These are phyloP conservation scores for Fragosphaeria purpurea DNA, from an alignment of 2,329 filamentous ascomycete genomes.

Conservation along the genomic window DNA sequence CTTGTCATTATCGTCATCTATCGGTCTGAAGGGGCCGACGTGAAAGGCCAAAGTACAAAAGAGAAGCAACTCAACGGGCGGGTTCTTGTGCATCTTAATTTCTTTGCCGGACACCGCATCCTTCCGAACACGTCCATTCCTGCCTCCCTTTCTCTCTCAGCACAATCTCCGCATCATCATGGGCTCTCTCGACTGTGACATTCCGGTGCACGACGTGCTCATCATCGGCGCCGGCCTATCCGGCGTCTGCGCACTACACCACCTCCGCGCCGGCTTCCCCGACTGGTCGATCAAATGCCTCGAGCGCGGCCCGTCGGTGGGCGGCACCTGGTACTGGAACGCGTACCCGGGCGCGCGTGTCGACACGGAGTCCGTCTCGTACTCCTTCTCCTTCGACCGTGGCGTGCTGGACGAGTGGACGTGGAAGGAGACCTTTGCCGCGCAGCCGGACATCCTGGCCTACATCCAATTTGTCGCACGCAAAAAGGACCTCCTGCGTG, in stretches of 20 bases:
- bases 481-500: slow-evolving; percentile 30
- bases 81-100: no score
- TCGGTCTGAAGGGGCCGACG: no score
- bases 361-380: slow-evolving; percentile 23
- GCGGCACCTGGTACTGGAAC: slow-evolving; percentile 38
- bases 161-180: no score
- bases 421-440: slow-evolving; percentile 31
- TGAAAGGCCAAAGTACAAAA: no score
- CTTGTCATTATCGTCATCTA: no score
- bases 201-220: slow-evolving; percentile 24
- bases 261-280: slow-evolving; percentile 24
- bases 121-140: no score
- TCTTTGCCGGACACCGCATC: no score
- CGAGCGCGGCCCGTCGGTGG: slow-evolving; percentile 29
- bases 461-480: slow-evolving; percentile 38
- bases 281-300: slow-evolving; percentile 25
- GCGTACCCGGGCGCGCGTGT: slow-evolving; percentile 31
- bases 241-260: slow-evolving; percentile 30
- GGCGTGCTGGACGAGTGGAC: slow-evolving; percentile 33
- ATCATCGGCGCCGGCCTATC: slow-evolving; percentile 29
- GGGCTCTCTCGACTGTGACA: slow-evolving; percentile 2
- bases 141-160: no score
- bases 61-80: no score
- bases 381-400: slow-evolving; percentile 21
- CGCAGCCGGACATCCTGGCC: slow-evolving; percentile 27